Evolutionary conservation across 2,329 filamentous ascomycete genomes (phyloP).

Genomic region (Fusarium torreyae): DNA sequence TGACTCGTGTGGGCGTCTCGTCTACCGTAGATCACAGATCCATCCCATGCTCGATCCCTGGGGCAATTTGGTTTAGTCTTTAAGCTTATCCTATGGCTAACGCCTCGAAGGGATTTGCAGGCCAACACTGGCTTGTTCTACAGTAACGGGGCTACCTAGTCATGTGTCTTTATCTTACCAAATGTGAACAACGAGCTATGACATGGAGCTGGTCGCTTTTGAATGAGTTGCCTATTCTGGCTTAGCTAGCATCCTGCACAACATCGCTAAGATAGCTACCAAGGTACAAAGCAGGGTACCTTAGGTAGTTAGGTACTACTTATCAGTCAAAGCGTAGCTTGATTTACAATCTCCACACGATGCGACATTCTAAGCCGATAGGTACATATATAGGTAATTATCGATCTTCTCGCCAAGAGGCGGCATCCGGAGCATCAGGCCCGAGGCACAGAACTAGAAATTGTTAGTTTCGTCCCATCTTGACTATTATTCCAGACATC

Average conservation of each 20-base stretch:
- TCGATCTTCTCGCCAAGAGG: background rate
- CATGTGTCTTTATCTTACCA: background rate
- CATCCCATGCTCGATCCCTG: background rate
- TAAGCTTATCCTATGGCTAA: conserved; percentile 34
- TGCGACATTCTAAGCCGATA: no score
- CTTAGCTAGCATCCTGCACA: conserved; percentile 24
- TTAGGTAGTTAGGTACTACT: background rate
- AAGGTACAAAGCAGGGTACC: no score
- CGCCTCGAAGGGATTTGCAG: conserved; percentile 1
- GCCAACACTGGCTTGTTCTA: background rate
- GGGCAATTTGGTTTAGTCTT: conserved; percentile 24
- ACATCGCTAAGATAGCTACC: conserved; percentile 6
- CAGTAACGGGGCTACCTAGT: conserved; percentile 1
- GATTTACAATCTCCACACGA: no score
- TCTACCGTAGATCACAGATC: background rate
- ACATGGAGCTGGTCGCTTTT: conserved; percentile 21
- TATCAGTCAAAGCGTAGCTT: conserved; percentile 15
- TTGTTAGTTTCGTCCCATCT: background rate
- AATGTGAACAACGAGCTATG: conserved; percentile 11
- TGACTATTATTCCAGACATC: background rate
- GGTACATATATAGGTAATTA: background rate
- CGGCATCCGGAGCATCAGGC: conserved; percentile 3
- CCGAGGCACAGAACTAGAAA: conserved; percentile 1
- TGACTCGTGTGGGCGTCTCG: background rate
- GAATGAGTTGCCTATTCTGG: conserved; percentile 44